Percentiles rank a stretch among this genome's conserved stretches.
These are phyloP conservation scores for Rosa rugosa DNA, from an alignment of 306 rosid genomes.

Conservation along the genomic window DNA sequence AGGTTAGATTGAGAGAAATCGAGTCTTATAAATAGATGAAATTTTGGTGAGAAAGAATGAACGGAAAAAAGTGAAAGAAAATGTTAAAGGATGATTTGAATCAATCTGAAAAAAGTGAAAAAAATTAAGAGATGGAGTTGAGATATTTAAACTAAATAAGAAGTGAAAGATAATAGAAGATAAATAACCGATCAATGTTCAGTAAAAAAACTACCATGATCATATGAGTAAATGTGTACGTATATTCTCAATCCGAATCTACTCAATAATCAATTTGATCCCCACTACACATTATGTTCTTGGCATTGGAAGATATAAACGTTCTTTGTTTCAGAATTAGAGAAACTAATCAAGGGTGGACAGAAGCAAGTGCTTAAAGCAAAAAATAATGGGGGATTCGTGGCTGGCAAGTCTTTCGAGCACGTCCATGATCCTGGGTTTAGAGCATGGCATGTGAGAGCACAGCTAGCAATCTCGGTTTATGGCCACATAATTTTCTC, in stretches of 20 bases:
- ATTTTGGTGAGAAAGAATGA: neutral
- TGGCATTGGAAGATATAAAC: neutral
- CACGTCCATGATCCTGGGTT: conserved; percentile 5
- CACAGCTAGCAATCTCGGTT: conserved; percentile 23
- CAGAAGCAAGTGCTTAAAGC: conserved; percentile 24
- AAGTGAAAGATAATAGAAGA: neutral
- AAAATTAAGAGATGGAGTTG: no score
- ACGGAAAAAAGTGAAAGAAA: neutral
- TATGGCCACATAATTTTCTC: conserved; percentile 5
- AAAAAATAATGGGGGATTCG: conserved; percentile 26
- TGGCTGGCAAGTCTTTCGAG: conserved; percentile 27
- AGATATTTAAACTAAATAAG: neutral
- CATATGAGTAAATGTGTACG: neutral
- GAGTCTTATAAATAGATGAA: neutral
- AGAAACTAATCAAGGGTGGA: neutral
- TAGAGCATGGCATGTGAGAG: conserved; percentile 45
- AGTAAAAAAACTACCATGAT: no score
- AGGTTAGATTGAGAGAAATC: neutral
- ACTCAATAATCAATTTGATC: neutral
- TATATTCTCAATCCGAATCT: neutral
- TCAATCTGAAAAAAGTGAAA: no score
- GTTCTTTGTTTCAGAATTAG: conserved; percentile 23
- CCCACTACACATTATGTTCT: neutral
- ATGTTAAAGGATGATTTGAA: neutral
- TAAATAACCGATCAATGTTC: neutral